Conservation (phyloP, 2,329 filamentous ascomycete species). For the Microdochium nivale region DNA sequence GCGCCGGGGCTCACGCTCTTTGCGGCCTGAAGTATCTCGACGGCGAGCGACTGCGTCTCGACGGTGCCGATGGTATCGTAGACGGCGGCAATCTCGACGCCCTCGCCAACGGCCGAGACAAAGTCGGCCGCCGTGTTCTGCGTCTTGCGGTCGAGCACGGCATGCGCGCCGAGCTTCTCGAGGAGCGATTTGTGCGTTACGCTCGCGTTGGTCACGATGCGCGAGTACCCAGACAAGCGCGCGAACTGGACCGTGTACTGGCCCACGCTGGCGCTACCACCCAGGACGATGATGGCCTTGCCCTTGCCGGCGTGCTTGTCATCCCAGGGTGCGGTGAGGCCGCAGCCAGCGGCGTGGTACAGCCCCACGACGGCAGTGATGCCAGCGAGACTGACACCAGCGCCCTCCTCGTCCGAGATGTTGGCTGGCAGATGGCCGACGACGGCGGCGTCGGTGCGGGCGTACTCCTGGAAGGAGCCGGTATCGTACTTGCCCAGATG, state of each 20-base stretch:
- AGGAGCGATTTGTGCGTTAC: conserved; percentile 12
- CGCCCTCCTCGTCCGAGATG: conserved; percentile 19
- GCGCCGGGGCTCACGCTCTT: conserved; percentile 1
- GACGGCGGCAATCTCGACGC: conserved; percentile 17
- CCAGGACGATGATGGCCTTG: conserved; percentile 18
- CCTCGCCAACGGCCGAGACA: conserved; percentile 12
- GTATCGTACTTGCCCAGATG: conserved; percentile 19
- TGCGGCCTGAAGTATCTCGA: conserved; percentile 15
- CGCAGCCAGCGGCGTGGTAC: conserved; percentile 13
- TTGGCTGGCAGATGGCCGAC: conserved; percentile 19
- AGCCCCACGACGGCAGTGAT: conserved; percentile 11
- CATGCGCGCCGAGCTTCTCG: conserved; percentile 14
- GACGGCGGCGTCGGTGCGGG: conserved; percentile 21
- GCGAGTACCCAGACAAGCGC: conserved; percentile 21
- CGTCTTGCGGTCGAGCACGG: conserved; percentile 15
- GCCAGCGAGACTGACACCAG: conserved; percentile 15
- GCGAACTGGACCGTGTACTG: conserved; percentile 24
- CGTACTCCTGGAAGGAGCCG: conserved; percentile 27
- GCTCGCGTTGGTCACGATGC: conserved; percentile 22
- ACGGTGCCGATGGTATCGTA: conserved; percentile 20
- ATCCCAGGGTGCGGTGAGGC: conserved; percentile 20
- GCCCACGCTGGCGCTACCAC: conserved; percentile 23
- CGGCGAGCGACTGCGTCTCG: conserved; percentile 19
- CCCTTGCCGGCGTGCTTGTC: conserved; percentile 10
- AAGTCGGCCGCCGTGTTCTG: conserved; percentile 11